Percentiles rank a stretch among this genome's conserved stretches.
phyloP scores from a whole-genome alignment of 352 stramenopile genomes.

The Phytophthora chlamydospora region DNA sequence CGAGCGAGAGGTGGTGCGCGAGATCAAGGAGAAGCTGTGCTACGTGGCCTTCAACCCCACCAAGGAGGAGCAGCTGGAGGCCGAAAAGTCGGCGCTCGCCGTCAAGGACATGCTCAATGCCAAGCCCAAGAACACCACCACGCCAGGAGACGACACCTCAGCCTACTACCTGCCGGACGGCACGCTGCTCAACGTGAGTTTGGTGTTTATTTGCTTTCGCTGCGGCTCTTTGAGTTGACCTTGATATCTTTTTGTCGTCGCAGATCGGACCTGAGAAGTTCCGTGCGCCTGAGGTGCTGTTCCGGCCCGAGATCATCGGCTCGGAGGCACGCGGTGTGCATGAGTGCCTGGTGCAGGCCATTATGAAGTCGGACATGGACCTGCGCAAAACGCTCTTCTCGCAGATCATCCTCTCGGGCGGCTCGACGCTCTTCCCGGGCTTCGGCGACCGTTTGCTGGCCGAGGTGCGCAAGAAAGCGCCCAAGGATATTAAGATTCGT shows the following conservation, averaged over 20 bases:
- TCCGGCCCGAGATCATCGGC: conserved; percentile 85
- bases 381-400: conserved; percentile 93
- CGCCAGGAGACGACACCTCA: conserved; percentile 56
- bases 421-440: conserved; percentile 95
- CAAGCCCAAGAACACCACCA: conserved; percentile 46
- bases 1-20: conserved; percentile 86
- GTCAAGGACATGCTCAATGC: conserved; percentile 58
- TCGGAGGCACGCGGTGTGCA: conserved; percentile 83
- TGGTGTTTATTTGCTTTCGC: not conserved
- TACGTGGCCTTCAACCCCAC: conserved; percentile 87
- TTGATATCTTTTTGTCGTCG: conserved; percentile 8
- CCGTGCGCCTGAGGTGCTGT: conserved; percentile 81
- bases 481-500: conserved; percentile 93
- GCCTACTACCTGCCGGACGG: conserved; percentile 85
- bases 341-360: conserved; percentile 90
- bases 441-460: conserved; percentile 95
- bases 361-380: conserved; percentile 98
- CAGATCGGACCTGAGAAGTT: conserved; percentile 86
- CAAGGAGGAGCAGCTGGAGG: conserved; percentile 84
- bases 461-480: conserved; percentile 92
- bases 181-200: conserved; percentile 80
- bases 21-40: conserved; percentile 91
- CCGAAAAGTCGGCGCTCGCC: conserved; percentile 59
- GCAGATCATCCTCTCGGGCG: conserved; percentile 94
- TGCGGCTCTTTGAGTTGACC: not conserved